These are phyloP conservation scores for Malus sylvestris DNA, from an alignment of 306 rosid species.

Conservation along the genomic window DNA sequence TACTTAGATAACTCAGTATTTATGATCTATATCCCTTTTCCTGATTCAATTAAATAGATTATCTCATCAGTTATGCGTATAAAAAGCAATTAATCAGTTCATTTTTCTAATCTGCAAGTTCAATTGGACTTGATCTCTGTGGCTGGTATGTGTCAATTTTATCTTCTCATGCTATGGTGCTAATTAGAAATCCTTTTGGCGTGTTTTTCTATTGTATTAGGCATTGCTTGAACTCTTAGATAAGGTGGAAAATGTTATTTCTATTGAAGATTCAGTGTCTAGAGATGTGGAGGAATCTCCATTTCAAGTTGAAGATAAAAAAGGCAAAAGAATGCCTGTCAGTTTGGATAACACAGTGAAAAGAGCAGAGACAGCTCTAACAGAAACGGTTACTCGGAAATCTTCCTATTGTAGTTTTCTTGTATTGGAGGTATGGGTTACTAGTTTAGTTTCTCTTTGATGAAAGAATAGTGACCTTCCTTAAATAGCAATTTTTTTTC, in stretches of 20 bases:
- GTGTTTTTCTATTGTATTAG: conserved; percentile 24
- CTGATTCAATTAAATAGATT: background rate
- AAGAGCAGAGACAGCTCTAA: conserved; percentile 9
- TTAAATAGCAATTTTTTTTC: conserved; percentile 8
- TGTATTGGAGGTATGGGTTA: conserved; percentile 76
- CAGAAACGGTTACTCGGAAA: conserved; percentile 9
- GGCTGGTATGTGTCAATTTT: background rate
- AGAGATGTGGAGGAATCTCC: conserved; percentile 26
- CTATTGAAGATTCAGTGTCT: conserved; percentile 30
- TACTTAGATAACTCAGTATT: background rate
- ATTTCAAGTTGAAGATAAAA: conserved; percentile 32
- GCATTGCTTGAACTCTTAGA: conserved; percentile 93
- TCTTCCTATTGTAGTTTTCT: conserved; percentile 42
- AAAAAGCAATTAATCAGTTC: background rate
- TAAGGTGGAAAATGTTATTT: conserved; percentile 80
- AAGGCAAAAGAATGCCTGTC: conserved; percentile 19
- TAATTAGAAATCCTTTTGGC: background rate
- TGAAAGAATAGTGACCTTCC: background rate
- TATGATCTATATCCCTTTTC: background rate
- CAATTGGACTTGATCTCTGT: background rate
- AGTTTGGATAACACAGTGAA: conserved; percentile 24
- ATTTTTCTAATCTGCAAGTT: background rate
- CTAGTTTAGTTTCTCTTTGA: conserved; percentile 4
- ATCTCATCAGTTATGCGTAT: background rate
- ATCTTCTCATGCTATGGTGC: background rate